Evolutionary conservation across 805 yeast species (phyloP).

Genomic region (Candida awuae): DNA sequence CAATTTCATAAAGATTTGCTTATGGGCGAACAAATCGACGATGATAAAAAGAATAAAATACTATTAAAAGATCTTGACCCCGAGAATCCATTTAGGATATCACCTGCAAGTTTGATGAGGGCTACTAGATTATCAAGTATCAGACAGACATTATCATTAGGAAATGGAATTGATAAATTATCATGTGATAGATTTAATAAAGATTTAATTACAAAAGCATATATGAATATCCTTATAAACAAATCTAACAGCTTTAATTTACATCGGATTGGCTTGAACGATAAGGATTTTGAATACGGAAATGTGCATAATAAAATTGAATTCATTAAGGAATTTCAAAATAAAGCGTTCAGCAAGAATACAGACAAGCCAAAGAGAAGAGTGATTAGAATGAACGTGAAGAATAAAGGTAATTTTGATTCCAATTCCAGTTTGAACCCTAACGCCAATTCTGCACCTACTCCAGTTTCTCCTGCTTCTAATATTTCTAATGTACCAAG

Average conservation of each 20-base stretch:
- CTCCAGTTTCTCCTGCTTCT: no score
- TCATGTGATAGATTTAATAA: constrained; percentile 29
- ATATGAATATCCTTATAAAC: constrained; percentile 24
- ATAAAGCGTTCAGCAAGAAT: constrained; percentile 32
- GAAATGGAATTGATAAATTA: constrained; percentile 26
- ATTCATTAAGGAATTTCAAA: constrained; percentile 40
- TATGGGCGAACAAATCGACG: constrained; percentile 26
- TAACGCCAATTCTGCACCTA: no score
- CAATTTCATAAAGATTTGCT: constrained; percentile 31
- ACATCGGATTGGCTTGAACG: constrained; percentile 30
- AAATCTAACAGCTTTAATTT: constrained; percentile 20
- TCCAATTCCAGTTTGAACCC: no score
- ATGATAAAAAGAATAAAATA: constrained; percentile 28
- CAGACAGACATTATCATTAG: constrained; percentile 71
- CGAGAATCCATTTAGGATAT: constrained; percentile 46
- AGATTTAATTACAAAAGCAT: constrained; percentile 28
- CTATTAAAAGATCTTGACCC: constrained; percentile 45
- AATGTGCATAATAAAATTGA: constrained; percentile 31
- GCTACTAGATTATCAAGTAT: constrained; percentile 62
- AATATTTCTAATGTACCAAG: no score
- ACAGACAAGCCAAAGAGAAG: constrained; percentile 26
- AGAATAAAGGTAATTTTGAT: no score
- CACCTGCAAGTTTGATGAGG: constrained; percentile 60
- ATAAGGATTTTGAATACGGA: constrained; percentile 21
- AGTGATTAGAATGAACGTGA: constrained; percentile 18